Percentiles rank a stretch among this genome's conserved stretches.
Evolutionary conservation across 2,329 filamentous ascomycete species (phyloP).

Genomic region (Aspergillus fumigatiaffinis): DNA sequence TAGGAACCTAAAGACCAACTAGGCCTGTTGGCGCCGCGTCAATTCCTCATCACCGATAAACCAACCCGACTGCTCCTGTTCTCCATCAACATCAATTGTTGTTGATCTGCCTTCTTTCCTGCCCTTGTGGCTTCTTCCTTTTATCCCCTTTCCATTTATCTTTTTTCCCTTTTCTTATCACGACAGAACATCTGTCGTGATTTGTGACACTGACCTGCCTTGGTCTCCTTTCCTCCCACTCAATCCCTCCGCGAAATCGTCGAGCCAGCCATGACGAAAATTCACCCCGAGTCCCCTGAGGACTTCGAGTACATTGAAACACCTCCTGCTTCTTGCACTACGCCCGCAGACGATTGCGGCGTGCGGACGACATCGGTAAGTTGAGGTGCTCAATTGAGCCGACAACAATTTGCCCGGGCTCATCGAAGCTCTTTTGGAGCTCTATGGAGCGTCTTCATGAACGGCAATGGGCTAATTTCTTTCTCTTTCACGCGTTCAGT

Average conservation of each 20-base stretch:
- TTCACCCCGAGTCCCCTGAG: slow-evolving; percentile 43
- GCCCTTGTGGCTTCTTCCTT: slow-evolving; percentile 3
- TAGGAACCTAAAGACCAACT: background rate
- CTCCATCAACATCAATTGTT: background rate
- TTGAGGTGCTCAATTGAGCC: slow-evolving; percentile 13
- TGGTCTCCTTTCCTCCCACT: slow-evolving; percentile 15
- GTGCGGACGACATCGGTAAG: slow-evolving; percentile 60
- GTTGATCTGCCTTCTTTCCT: slow-evolving; percentile 1
- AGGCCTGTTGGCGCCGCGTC: background rate
- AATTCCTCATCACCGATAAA: background rate
- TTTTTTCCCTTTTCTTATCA: slow-evolving; percentile 8
- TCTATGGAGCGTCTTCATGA: background rate
- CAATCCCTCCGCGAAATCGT: slow-evolving; percentile 23
- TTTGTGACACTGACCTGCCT: slow-evolving; percentile 11
- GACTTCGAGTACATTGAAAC: slow-evolving; percentile 57
- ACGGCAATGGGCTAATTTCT: slow-evolving; percentile 12
- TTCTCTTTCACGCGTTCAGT: slow-evolving; percentile 49
- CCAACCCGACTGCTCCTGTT: background rate
- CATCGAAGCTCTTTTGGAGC: background rate
- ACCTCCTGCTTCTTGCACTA: slow-evolving; percentile 52
- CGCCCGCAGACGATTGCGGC: slow-evolving; percentile 54
- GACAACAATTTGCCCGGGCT: background rate
- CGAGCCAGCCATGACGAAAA: slow-evolving; percentile 34
- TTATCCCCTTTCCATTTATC: slow-evolving; percentile 2
- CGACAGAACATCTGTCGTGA: slow-evolving; percentile 11